phyloP scores from a whole-genome alignment of 2,329 filamentous ascomycete species.

The Mycogone perniciosa region DNA sequence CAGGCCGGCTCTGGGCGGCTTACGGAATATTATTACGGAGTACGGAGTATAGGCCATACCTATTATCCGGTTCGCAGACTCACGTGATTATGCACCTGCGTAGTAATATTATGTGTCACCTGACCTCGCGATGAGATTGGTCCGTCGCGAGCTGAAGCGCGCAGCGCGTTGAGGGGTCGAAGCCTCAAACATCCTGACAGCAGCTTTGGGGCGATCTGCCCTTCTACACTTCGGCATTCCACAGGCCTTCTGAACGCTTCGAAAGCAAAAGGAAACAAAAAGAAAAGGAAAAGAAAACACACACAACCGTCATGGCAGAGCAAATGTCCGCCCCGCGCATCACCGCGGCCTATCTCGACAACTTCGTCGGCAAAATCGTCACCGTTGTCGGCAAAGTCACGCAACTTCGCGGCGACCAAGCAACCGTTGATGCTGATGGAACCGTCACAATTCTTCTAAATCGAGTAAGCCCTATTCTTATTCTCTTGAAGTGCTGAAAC shows the following conservation, averaged over 20 bases:
- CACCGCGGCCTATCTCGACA: slow-evolving; percentile 70
- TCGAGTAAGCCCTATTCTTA: slow-evolving; percentile 45
- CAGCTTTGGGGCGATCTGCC: too few relatives aligned
- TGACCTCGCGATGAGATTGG: neutral
- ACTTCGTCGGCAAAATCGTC: slow-evolving; percentile 68
- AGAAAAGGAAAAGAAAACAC: neutral
- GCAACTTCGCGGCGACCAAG: slow-evolving; percentile 73
- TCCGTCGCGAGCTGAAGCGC: neutral
- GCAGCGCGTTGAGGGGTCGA: neutral
- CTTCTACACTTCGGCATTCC: too few relatives aligned
- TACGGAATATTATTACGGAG: too few relatives aligned
- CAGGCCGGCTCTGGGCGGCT: too few relatives aligned
- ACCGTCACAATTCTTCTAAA: slow-evolving; percentile 69
- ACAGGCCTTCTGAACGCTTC: too few relatives aligned
- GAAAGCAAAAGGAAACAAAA: neutral
- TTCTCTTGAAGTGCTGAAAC: neutral
- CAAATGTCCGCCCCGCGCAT: slow-evolving; percentile 71
- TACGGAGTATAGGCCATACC: too few relatives aligned
- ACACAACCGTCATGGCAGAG: slow-evolving; percentile 50
- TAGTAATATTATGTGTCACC: neutral
- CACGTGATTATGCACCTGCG: neutral
- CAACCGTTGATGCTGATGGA: slow-evolving; percentile 74
- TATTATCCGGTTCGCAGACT: neutral
- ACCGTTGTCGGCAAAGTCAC: slow-evolving; percentile 81
- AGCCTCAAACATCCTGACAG: too few relatives aligned